Evolutionary conservation across 2,329 filamentous ascomycete species (phyloP).

Genomic region (Drechslerella stenobrocha): DNA sequence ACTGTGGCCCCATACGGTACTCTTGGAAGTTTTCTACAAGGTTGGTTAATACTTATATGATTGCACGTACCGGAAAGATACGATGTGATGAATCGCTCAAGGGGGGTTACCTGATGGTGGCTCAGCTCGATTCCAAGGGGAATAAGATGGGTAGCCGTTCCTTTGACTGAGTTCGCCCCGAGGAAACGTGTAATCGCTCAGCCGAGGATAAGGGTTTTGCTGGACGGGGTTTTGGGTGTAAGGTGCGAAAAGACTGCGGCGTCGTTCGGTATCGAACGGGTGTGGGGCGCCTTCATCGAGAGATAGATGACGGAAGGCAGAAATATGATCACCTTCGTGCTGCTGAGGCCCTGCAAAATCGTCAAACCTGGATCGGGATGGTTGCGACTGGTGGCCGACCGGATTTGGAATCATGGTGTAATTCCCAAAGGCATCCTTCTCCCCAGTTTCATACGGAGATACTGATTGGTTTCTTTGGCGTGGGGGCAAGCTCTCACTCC

Average conservation of each 20-base stretch:
- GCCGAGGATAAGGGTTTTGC: conserved; percentile 44
- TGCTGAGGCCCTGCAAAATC: conserved; percentile 31
- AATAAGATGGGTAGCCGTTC: conserved; percentile 30
- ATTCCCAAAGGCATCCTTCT: conserved; percentile 38
- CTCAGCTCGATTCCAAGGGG: conserved; percentile 41
- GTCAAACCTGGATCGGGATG: conserved; percentile 43
- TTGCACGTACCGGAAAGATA: no score
- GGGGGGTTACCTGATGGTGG: conserved; percentile 24
- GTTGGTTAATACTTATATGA: conserved; percentile 1
- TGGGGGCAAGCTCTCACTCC: conserved; percentile 53
- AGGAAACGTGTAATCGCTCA: conserved; percentile 46
- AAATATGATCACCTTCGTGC: conserved; percentile 30
- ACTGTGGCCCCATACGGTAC: conserved; percentile 11
- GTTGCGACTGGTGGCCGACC: conserved; percentile 35
- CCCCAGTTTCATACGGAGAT: conserved; percentile 39
- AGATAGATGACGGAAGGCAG: conserved; percentile 49
- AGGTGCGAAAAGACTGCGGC: conserved; percentile 42
- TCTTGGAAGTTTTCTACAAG: conserved; percentile 23
- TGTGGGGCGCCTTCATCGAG: conserved; percentile 51
- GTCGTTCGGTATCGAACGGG: conserved; percentile 27
- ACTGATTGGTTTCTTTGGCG: conserved; percentile 52
- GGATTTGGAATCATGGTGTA: conserved; percentile 43
- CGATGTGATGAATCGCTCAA: no score
- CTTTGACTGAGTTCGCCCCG: conserved; percentile 38
- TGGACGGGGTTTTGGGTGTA: conserved; percentile 47